Conservation (phyloP, 306 rosid species). For the Vigna unguiculata region DNA sequence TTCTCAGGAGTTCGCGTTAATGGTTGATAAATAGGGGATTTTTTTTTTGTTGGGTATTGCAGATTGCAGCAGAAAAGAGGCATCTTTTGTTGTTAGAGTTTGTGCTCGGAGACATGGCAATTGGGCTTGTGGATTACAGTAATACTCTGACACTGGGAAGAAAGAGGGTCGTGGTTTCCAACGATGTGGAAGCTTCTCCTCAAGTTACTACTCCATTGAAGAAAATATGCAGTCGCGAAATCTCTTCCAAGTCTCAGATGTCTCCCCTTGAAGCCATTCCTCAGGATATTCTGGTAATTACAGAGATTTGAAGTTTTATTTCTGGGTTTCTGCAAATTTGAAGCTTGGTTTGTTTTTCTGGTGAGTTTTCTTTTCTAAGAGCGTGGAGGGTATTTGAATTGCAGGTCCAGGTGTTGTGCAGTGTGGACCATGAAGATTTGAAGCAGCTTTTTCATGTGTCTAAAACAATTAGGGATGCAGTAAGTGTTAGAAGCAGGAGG, state of each 20-base stretch:
- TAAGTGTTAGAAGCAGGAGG: constrained; percentile 30
- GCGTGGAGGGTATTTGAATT: constrained; percentile 11
- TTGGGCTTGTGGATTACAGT: constrained; percentile 43
- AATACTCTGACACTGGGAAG: constrained; percentile 55
- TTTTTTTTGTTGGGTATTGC: neutral
- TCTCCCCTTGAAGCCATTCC: constrained; percentile 72
- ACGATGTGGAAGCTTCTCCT: constrained; percentile 35
- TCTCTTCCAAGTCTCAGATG: constrained; percentile 34
- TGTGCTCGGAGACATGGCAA: constrained; percentile 34
- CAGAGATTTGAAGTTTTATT: neutral
- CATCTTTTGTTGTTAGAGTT: neutral
- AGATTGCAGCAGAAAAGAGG: constrained; percentile 6
- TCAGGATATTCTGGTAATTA: constrained; percentile 74
- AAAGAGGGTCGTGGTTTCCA: constrained; percentile 61
- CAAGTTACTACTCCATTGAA: constrained; percentile 53
- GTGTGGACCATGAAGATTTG: constrained; percentile 82
- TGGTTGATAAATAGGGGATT: constrained; percentile 8
- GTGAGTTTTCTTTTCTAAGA: neutral
- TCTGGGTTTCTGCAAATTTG: neutral
- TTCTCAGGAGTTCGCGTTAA: neutral
- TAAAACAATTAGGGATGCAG: constrained; percentile 66
- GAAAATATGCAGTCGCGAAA: constrained; percentile 48
- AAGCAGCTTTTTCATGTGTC: constrained; percentile 72
- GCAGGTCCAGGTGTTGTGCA: constrained; percentile 66
- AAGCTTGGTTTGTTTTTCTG: neutral